These are phyloP conservation scores for Kalaharituber pfeilii DNA, from an alignment of 2,329 filamentous ascomycete genomes.

Conservation along the genomic window DNA sequence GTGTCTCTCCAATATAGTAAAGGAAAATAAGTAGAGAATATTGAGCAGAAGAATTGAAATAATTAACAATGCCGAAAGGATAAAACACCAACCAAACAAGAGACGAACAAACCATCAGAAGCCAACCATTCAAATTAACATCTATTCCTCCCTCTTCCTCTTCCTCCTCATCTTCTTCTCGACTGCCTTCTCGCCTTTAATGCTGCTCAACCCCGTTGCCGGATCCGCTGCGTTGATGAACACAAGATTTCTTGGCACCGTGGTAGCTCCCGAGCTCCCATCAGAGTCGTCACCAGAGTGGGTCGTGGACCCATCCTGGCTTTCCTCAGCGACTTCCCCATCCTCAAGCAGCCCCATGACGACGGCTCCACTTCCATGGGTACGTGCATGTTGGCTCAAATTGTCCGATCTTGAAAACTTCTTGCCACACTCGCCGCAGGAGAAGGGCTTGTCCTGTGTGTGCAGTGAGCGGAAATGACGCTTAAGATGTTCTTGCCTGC, in stretches of 20 bases:
- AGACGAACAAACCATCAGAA: too few species aligned
- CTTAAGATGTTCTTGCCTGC: conserved; percentile 95
- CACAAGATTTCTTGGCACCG: neutral
- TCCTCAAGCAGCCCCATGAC: conserved; percentile 77
- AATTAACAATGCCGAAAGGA: too few species aligned
- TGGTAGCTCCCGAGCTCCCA: neutral
- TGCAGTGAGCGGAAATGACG: conserved; percentile 96
- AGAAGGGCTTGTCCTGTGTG: conserved; percentile 96
- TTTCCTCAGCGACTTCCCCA: conserved; percentile 33
- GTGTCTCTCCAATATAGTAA: too few species aligned
- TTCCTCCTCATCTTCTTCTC: conserved; percentile 2
- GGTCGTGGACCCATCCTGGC: conserved; percentile 1
- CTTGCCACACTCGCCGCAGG: conserved; percentile 95
- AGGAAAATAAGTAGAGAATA: too few species aligned
- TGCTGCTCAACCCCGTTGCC: neutral
- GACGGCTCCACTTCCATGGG: conserved; percentile 76
- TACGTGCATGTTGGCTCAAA: conserved; percentile 85
- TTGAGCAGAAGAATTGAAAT: too few species aligned
- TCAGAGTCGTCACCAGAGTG: neutral
- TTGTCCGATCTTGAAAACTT: conserved; percentile 98
- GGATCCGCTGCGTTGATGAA: neutral
- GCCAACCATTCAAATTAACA: too few species aligned
- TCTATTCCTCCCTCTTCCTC: neutral
- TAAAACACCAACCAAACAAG: too few species aligned
- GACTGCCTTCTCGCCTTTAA: neutral